Evolutionary conservation across 176 grass and related monocot species (phyloP).

Genomic region (Cymbopogon citratus): DNA sequence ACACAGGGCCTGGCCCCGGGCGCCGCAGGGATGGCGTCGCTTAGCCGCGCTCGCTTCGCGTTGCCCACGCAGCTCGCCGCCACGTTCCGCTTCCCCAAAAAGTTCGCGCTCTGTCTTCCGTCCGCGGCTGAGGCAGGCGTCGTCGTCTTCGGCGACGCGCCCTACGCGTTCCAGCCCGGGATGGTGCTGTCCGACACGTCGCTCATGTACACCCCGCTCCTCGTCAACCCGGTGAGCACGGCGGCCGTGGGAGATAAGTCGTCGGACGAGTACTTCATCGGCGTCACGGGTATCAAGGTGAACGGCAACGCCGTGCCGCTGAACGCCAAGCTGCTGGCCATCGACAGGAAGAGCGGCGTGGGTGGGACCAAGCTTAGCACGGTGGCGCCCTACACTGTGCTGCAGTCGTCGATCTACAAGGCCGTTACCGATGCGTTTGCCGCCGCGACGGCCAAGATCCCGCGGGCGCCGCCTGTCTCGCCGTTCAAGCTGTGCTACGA

Average conservation of each 20-base stretch:
- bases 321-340: slow-evolving; percentile 52
- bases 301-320: slow-evolving; percentile 46
- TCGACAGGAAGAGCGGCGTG: slow-evolving; percentile 42
- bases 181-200: slow-evolving; percentile 26
- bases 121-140: neutral
- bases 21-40: slow-evolving; percentile 38
- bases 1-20: slow-evolving; percentile 41
- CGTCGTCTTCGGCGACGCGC: slow-evolving; percentile 55
- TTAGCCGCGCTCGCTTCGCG: slow-evolving; percentile 51
- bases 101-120: slow-evolving; percentile 64
- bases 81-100: slow-evolving; percentile 50
- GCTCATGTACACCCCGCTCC: slow-evolving; percentile 63
- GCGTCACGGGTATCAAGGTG: slow-evolving; percentile 52
- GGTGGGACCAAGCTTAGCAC: slow-evolving; percentile 79
- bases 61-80: slow-evolving; percentile 51
- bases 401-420: slow-evolving; percentile 58
- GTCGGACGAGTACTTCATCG: slow-evolving; percentile 70
- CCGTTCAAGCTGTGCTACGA: slow-evolving; percentile 73
- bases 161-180: slow-evolving; percentile 50
- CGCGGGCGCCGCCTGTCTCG: slow-evolving; percentile 23
- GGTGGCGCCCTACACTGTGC: slow-evolving; percentile 56
- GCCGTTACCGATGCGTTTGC: slow-evolving; percentile 53
- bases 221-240: slow-evolving; percentile 77
- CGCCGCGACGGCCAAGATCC: slow-evolving; percentile 30
- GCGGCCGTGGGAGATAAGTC: slow-evolving; percentile 59